These are phyloP conservation scores for Corynespora cassiicola DNA, from an alignment of 2,329 filamentous ascomycete species.

Conservation along the genomic window DNA sequence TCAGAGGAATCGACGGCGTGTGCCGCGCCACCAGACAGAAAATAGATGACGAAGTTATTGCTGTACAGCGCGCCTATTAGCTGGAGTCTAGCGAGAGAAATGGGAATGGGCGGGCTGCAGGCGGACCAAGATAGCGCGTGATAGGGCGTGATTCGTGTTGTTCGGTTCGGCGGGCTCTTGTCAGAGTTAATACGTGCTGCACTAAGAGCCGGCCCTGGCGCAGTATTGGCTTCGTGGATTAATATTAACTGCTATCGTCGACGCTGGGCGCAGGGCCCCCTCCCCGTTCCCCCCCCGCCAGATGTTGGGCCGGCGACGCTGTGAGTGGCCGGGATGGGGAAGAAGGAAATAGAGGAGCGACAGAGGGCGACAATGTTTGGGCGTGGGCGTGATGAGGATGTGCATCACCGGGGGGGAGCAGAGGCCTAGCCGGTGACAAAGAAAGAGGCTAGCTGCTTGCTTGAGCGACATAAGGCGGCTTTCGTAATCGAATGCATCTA, in stretches of 20 bases:
- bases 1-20: constrained; percentile 2
- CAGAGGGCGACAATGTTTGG: too few species aligned
- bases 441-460: constrained; percentile 17
- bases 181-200: constrained; percentile 12
- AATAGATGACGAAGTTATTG: constrained; percentile 13
- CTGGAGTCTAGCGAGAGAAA: not conserved
- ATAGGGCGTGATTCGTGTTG: constrained; percentile 4
- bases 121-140: constrained; percentile 10
- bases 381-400: not conserved
- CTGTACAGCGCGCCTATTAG: constrained; percentile 3
- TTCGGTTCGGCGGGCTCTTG: constrained; percentile 6
- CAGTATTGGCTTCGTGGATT: constrained; percentile 4
- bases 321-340: constrained; percentile 5
- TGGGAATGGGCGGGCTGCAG: constrained; percentile 3
- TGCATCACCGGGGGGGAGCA: not conserved
- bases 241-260: constrained; percentile 16
- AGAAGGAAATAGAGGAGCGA: constrained; percentile 4
- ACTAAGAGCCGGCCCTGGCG: constrained; percentile 14
- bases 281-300: too few species aligned
- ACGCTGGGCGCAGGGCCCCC: too few species aligned
- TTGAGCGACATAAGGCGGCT: constrained; percentile 23
- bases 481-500: constrained; percentile 36
- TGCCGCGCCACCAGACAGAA: constrained; percentile 8
- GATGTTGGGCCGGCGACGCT: constrained; percentile 1
- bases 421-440: not conserved